Evolutionary conservation across 805 yeast genomes (phyloP), one percentile per base, ranked within the genome.

Genomic region (Candida taoyuanica): DNA sequence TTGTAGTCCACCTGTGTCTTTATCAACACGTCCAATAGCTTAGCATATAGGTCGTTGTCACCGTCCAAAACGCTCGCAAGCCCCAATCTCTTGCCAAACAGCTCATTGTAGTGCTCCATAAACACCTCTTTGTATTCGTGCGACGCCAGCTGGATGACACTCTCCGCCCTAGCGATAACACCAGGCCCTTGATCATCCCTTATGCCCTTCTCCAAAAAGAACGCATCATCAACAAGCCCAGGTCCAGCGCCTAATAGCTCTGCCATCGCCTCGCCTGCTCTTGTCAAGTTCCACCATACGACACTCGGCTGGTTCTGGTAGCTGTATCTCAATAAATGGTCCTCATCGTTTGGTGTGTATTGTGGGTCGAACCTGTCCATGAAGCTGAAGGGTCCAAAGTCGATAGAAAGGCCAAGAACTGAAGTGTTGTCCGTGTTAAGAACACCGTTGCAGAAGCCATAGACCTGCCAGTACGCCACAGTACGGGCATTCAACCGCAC

Each of bases 381-480:
- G 43, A 88, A 83, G 15, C 94, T 85, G 63, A 85, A 93, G 1
- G 98, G 98, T 3, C 98, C 98, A 60, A 82, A 93, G 60, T 91
- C 98, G 60, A 93, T 74, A 0, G 95, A 76, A 9, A 88, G 65
- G 0, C 98, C 98, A 31, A 82, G 54, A n/a, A 91, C 70, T 0
- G 96, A 85, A 1, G 96, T 86, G 56, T 91, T 91, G 56, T 91
- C 98, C 0, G 98, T 89, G 58, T 91, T 91, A 39, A 93, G 65
- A 5, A 93, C 98, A 12, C 98, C 98, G 54, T 91, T 93, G 49
- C 89, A 60, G 53, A 91, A 89, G 3, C 97, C 98, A 60, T 88
- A 91, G 0, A 83, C 73, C 56, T 91, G 97, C 86, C 95, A 86
- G 47, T 73, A 68, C 2, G 95, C 96, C 2, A 85, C 81, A 14